Percentiles rank a stretch among this genome's conserved stretches.
These are phyloP conservation scores for Pleurotus platypus DNA, from an alignment of 768 basidiomycete genomes.

Conservation along the genomic window DNA sequence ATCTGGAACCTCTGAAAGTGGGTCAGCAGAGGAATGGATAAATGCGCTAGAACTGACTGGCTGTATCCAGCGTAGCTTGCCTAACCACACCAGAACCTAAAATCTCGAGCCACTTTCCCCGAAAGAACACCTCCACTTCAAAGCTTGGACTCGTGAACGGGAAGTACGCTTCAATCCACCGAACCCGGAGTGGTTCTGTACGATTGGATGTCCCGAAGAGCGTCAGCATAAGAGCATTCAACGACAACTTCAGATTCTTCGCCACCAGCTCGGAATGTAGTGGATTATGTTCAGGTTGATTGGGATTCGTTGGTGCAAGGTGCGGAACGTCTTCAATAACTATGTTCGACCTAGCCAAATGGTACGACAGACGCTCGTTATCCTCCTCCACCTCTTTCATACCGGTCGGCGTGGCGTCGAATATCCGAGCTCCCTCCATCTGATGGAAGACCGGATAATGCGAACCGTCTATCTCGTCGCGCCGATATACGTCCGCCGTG, in stretches of 20 bases:
- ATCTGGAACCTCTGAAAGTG: slow-evolving; percentile 57
- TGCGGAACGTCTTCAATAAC: slow-evolving; percentile 84
- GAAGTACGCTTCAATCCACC: slow-evolving; percentile 98
- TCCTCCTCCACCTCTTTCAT: slow-evolving; percentile 67
- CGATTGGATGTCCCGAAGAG: slow-evolving; percentile 68
- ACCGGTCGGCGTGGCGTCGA: slow-evolving; percentile 52
- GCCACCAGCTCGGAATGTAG: slow-evolving; percentile 68
- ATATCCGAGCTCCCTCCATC: slow-evolving; percentile 91
- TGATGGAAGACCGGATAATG: slow-evolving; percentile 99
- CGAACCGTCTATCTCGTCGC: slow-evolving; percentile 95
- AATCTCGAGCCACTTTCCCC: slow-evolving; percentile 96
- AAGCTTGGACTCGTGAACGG: slow-evolving; percentile 98
- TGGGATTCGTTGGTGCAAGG: slow-evolving; percentile 72
- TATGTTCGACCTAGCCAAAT: slow-evolving; percentile 72
- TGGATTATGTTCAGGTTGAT: slow-evolving; percentile 76
- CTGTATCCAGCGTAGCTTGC: slow-evolving; percentile 83
- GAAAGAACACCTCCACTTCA: slow-evolving; percentile 96
- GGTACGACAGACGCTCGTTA: slow-evolving; percentile 56
- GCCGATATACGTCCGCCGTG: slow-evolving; percentile 94
- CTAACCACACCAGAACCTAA: slow-evolving; percentile 90
- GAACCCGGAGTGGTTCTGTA: slow-evolving; percentile 74
- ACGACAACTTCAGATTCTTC: slow-evolving; percentile 83
- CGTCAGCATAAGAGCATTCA: slow-evolving; percentile 81
- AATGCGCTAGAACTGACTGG: slow-evolving; percentile 52
- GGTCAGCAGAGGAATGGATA: slow-evolving; percentile 14